Evolutionary conservation across 805 yeast genomes (phyloP).

Genomic region (Candida silvatica): DNA sequence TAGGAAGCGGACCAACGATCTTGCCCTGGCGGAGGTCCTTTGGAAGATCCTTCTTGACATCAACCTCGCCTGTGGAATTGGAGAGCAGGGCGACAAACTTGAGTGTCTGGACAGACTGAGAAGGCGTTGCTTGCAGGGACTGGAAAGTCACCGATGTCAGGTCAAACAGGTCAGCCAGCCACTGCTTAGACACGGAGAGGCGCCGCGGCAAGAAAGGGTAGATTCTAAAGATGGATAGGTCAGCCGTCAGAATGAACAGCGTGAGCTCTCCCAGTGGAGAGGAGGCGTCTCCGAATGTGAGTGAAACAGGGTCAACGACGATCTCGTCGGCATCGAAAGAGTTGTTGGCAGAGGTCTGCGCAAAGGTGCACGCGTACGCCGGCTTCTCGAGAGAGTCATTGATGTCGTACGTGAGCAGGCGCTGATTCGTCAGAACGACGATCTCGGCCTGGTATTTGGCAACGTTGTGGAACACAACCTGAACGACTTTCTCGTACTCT

Average conservation of each 20-base stretch:
- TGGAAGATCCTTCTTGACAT: constrained; percentile 10
- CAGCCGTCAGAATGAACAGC: constrained; percentile 40
- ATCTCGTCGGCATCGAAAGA: constrained; percentile 9
- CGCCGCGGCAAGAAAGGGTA: constrained; percentile 56
- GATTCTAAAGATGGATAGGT: constrained; percentile 51
- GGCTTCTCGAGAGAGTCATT: constrained; percentile 14
- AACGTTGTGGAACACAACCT: constrained; percentile 35
- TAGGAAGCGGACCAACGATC: constrained; percentile 40
- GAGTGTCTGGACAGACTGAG: constrained; percentile 12
- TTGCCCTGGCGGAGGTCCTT: constrained; percentile 12
- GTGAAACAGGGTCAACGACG: constrained; percentile 29
- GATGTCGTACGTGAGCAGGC: constrained; percentile 29
- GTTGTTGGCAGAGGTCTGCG: constrained; percentile 11
- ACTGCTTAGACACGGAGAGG: constrained; percentile 27
- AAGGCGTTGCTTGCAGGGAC: constrained; percentile 4
- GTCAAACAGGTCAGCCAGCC: constrained; percentile 22
- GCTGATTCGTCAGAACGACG: constrained; percentile 30
- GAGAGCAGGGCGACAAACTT: constrained; percentile 17
- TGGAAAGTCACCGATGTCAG: constrained; percentile 16
- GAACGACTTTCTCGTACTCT: constrained; percentile 22
- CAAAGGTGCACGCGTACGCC: constrained; percentile 14
- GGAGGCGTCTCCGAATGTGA: constrained; percentile 32
- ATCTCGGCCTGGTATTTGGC: constrained; percentile 35
- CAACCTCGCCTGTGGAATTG: constrained; percentile 7
- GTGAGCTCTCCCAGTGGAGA: constrained; percentile 38